Percentiles rank a stretch among this genome's conserved stretches.
These are phyloP conservation scores for Naumovozyma castellii DNA, from an alignment of 805 yeast genomes.

Conservation along the genomic window DNA sequence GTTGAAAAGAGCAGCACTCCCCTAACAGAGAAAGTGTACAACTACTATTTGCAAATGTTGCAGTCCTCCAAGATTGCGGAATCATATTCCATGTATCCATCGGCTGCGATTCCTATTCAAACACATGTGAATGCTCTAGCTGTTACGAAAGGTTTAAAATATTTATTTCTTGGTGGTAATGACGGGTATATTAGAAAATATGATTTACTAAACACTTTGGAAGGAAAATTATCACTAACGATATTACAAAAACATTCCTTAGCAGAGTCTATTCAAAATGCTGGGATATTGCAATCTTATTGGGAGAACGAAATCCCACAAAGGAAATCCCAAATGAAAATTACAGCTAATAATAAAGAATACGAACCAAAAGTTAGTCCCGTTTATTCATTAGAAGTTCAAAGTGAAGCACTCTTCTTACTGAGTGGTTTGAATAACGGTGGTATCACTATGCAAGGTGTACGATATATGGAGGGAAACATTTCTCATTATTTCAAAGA, in stretches of 20 bases:
- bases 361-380: slow-evolving; percentile 63
- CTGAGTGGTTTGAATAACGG: slow-evolving; percentile 75
- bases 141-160: slow-evolving; percentile 69
- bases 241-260: slow-evolving; percentile 85
- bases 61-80: slow-evolving; percentile 43
- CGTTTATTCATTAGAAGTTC: slow-evolving; percentile 79
- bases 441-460: slow-evolving; percentile 76
- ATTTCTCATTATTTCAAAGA: slow-evolving; percentile 62
- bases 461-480: slow-evolving; percentile 73
- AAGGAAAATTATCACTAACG: slow-evolving; percentile 79
- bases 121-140: slow-evolving; percentile 71
- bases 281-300: slow-evolving; percentile 73
- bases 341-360: slow-evolving; percentile 28
- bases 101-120: slow-evolving; percentile 80
- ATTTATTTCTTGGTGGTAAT: slow-evolving; percentile 89
- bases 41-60: slow-evolving; percentile 26
- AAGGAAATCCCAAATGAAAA: slow-evolving; percentile 33
- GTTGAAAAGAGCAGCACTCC: slow-evolving; percentile 5
- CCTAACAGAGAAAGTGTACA: slow-evolving; percentile 18
- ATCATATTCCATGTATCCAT: slow-evolving; percentile 65
- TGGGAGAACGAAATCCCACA: slow-evolving; percentile 96
- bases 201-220: slow-evolving; percentile 76
- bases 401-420: slow-evolving; percentile 75
- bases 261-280: slow-evolving; percentile 75
- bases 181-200: slow-evolving; percentile 90